A percentile compares a stretch with the other conserved stretches of the same genome.
These are phyloP conservation scores for Volvox carteri DNA, from an alignment of 163 green algal genomes.

Conservation along the genomic window DNA sequence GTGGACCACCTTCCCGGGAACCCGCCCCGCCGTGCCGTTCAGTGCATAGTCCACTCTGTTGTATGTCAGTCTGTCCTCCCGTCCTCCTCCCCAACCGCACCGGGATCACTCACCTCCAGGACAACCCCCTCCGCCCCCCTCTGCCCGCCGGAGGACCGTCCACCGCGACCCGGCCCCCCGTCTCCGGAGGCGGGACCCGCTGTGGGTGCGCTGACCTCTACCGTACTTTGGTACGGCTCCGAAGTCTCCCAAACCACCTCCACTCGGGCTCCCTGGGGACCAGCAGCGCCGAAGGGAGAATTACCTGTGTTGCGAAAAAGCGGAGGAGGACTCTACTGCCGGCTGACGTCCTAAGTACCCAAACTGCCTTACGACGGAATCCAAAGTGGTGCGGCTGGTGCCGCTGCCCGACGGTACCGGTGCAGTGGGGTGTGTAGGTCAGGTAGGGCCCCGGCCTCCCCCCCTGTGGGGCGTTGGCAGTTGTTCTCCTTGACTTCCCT, in stretches of 20 bases:
- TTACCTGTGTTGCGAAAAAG: too few relatives aligned
- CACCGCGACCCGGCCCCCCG: background rate
- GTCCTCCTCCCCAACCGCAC: too few relatives aligned
- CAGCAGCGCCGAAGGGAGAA: background rate
- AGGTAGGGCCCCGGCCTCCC: too few relatives aligned
- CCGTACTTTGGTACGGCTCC: constrained; percentile 66
- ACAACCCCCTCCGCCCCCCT: background rate
- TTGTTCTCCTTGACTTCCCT: too few relatives aligned
- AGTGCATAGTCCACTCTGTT: too few relatives aligned
- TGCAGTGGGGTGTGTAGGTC: too few relatives aligned
- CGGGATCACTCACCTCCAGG: background rate
- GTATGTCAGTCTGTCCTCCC: too few relatives aligned
- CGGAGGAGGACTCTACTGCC: too few relatives aligned
- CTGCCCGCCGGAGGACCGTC: background rate
- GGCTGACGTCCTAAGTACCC: too few relatives aligned
- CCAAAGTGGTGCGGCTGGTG: background rate
- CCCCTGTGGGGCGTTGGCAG: too few relatives aligned
- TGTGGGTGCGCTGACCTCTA: constrained; percentile 30
- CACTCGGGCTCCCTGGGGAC: constrained; percentile 50
- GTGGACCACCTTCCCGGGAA: too few relatives aligned
- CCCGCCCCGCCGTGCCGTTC: too few relatives aligned
- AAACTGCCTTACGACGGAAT: background rate
- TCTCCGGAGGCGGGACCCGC: background rate
- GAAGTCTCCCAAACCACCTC: constrained; percentile 68
- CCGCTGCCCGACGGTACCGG: background rate